phyloP scores from a whole-genome alignment of 164 flowering plant genomes.

The Buxus sempervirens region DNA sequence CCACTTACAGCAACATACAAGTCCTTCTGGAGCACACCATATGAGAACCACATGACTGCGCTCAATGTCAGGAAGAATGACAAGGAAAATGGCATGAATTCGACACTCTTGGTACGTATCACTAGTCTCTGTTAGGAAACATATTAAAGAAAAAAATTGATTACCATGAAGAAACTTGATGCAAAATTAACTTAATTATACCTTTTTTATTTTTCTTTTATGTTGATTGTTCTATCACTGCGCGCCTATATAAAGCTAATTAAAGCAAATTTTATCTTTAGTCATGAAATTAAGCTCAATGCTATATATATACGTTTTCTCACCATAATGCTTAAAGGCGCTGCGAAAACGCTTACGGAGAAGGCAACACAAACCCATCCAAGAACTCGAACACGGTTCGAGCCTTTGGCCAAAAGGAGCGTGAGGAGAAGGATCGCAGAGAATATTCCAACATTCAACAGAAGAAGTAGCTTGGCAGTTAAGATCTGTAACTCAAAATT shows the following conservation, averaged over 20 bases:
- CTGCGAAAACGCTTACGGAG: slow-evolving; percentile 40
- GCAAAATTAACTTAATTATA: no score
- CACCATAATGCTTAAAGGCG: slow-evolving; percentile 54
- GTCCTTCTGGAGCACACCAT: slow-evolving; percentile 56
- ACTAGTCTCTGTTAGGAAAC: slow-evolving; percentile 46
- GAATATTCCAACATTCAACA: slow-evolving; percentile 28
- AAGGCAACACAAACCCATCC: slow-evolving; percentile 50
- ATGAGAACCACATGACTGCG: slow-evolving; percentile 72
- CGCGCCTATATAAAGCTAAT: not conserved
- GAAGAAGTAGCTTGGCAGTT: slow-evolving; percentile 25
- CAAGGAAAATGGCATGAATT: slow-evolving; percentile 66
- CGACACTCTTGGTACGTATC: slow-evolving; percentile 66
- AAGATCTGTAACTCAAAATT: slow-evolving; percentile 17
- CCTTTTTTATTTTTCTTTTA: no score
- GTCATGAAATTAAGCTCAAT: no score
- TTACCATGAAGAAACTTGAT: no score
- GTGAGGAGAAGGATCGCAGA: slow-evolving; percentile 22
- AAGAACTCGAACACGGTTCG: slow-evolving; percentile 21
- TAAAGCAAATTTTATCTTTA: not conserved
- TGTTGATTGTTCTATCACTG: not conserved
- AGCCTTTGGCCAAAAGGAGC: slow-evolving; percentile 20
- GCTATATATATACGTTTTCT: slow-evolving; percentile 6
- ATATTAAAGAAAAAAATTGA: not conserved
- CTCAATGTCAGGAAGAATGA: slow-evolving; percentile 63
- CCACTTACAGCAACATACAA: slow-evolving; percentile 48